Conservation (phyloP, 2,329 filamentous ascomycete species). For the Canariomyces notabilis region DNA sequence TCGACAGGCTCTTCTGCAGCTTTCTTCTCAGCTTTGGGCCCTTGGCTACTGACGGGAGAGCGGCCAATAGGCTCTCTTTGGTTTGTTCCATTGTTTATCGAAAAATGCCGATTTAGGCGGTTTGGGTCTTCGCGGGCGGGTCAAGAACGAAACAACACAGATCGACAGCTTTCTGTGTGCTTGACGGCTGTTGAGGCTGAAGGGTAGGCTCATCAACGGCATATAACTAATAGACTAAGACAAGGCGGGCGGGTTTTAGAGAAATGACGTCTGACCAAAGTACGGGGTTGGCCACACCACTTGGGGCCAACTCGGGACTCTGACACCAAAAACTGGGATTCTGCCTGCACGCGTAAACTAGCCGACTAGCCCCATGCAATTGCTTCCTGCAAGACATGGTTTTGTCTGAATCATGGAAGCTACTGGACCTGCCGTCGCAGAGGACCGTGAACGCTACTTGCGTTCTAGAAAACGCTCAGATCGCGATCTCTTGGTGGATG, state of each 20-base stretch:
- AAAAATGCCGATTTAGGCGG: slow-evolving; percentile 22
- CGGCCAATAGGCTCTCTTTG: slow-evolving; percentile 22
- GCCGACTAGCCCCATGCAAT: background rate
- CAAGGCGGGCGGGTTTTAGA: slow-evolving; percentile 16
- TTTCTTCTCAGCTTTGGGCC: slow-evolving; percentile 29
- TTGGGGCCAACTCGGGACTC: background rate
- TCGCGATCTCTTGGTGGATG: no score
- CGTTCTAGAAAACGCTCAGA: no score
- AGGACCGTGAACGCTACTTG: background rate
- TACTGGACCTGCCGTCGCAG: background rate
- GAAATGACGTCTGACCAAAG: slow-evolving; percentile 23
- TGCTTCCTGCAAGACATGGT: background rate
- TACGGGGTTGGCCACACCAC: background rate
- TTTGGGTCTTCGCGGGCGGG: slow-evolving; percentile 3
- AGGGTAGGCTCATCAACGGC: slow-evolving; percentile 16
- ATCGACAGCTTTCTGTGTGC: slow-evolving; percentile 7
- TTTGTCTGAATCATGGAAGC: background rate
- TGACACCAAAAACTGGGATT: background rate
- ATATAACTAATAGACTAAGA: slow-evolving; percentile 20
- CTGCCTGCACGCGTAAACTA: background rate
- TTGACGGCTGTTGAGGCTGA: slow-evolving; percentile 11
- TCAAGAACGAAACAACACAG: slow-evolving; percentile 12
- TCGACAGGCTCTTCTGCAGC: slow-evolving; percentile 30
- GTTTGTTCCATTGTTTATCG: slow-evolving; percentile 23
- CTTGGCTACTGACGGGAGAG: slow-evolving; percentile 17